These are phyloP conservation scores for Neurospora tetraspora DNA, from an alignment of 495 filamentous ascomycete genomes.

Conservation along the genomic window DNA sequence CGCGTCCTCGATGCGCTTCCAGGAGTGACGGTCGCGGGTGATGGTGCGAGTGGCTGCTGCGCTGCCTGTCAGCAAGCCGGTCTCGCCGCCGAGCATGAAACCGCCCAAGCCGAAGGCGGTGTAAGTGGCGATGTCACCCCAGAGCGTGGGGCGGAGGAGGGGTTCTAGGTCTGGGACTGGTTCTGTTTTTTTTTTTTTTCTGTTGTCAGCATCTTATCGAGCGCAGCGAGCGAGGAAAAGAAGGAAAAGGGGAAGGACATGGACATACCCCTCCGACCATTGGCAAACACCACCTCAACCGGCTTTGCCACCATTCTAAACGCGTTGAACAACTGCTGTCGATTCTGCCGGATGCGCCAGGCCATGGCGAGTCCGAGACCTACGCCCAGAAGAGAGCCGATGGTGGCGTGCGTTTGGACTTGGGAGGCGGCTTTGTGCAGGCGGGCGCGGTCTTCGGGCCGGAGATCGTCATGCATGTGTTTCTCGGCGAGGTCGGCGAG, in stretches of 20 bases:
- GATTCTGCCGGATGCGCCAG: slow-evolving; percentile 42
- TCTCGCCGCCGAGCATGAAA: slow-evolving; percentile 54
- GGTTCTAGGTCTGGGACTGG: slow-evolving; percentile 50
- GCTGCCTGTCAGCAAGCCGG: slow-evolving; percentile 47
- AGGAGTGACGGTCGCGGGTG: slow-evolving; percentile 41
- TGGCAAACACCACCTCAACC: slow-evolving; percentile 49
- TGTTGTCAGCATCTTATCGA: slow-evolving; percentile 12
- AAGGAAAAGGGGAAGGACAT: background rate
- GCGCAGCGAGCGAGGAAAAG: too few species aligned
- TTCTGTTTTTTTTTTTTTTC: slow-evolving; percentile 40
- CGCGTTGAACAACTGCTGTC: slow-evolving; percentile 46
- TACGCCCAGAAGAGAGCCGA: slow-evolving; percentile 52
- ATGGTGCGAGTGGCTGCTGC: slow-evolving; percentile 42
- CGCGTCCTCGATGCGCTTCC: slow-evolving; percentile 50
- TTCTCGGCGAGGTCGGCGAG: slow-evolving; percentile 50
- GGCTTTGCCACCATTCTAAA: slow-evolving; percentile 51
- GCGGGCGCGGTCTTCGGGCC: slow-evolving; percentile 46
- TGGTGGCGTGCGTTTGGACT: slow-evolving; percentile 40
- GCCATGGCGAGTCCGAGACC: slow-evolving; percentile 49
- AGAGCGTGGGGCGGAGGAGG: slow-evolving; percentile 42
- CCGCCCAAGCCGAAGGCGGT: slow-evolving; percentile 52
- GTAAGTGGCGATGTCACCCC: slow-evolving; percentile 54
- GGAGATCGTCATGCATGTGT: slow-evolving; percentile 54
- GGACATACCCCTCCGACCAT: slow-evolving; percentile 44
- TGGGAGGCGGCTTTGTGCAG: slow-evolving; percentile 43